Percentiles rank a stretch among this genome's conserved stretches.
These are phyloP conservation scores for Cladosporium sp. DNA, from an alignment of 2,329 filamentous ascomycete genomes.

Conservation along the genomic window DNA sequence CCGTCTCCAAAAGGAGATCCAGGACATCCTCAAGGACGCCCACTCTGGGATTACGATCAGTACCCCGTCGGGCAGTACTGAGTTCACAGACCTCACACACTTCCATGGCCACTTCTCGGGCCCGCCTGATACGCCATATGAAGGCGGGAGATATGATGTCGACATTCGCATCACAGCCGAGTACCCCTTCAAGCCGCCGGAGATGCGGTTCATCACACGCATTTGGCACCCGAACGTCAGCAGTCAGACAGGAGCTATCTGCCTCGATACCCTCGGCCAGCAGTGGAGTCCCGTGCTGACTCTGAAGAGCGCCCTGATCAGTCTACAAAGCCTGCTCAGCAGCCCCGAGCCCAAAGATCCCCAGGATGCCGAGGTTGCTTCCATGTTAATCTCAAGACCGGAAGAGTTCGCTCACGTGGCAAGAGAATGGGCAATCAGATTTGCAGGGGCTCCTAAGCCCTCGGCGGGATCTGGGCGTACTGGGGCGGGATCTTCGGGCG, in stretches of 20 bases:
- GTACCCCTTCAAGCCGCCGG: constrained; percentile 88
- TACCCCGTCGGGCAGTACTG: constrained; percentile 37
- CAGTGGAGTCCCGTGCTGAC: constrained; percentile 96
- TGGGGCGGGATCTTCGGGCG: constrained; percentile 21
- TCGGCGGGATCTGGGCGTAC: constrained; percentile 42
- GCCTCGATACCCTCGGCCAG: constrained; percentile 80
- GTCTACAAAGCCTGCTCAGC: constrained; percentile 85
- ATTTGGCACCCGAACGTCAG: constrained; percentile 98
- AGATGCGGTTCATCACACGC: constrained; percentile 86
- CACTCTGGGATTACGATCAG: constrained; percentile 67
- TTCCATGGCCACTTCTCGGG: constrained; percentile 78
- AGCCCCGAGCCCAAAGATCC: constrained; percentile 93
- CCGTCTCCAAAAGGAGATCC: constrained; percentile 68
- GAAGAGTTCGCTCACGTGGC: constrained; percentile 75
- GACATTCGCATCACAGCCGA: constrained; percentile 81
- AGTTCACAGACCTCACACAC: constrained; percentile 67
- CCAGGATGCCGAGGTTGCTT: constrained; percentile 91
- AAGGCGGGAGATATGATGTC: constrained; percentile 73
- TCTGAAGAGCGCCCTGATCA: constrained; percentile 90
- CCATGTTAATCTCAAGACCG: constrained; percentile 75
- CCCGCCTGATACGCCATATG: constrained; percentile 89
- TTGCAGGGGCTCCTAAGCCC: constrained; percentile 68
- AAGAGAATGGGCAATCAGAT: constrained; percentile 80
- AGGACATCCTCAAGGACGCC: constrained; percentile 67
- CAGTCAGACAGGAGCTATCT: constrained; percentile 76